Evolutionary conservation across 345 rosid genomes (phyloP).

Genomic region (Durio zibethinus): DNA sequence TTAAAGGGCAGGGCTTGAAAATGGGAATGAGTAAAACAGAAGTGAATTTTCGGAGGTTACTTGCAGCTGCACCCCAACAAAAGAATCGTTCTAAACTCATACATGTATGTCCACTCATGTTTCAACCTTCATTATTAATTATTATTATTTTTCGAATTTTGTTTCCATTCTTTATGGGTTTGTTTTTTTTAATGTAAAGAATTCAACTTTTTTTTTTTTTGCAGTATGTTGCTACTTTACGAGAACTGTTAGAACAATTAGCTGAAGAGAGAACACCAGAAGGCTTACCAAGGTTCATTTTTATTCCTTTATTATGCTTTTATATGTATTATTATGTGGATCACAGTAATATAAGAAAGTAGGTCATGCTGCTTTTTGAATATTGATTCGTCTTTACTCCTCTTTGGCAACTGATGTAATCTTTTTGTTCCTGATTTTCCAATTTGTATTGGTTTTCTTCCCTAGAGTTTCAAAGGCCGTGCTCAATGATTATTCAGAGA

Average conservation of each 20-base stretch:
- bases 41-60: conserved; percentile 69
- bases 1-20: neutral
- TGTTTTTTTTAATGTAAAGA: neutral
- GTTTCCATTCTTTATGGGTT: neutral
- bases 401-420: neutral
- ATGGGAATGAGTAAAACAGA: conserved; percentile 83
- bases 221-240: conserved; percentile 83
- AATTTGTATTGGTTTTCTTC: conserved; percentile 17
- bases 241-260: conserved; percentile 37
- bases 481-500: conserved; percentile 74
- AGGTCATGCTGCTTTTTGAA: neutral
- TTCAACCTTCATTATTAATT: neutral
- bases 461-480: conserved; percentile 65
- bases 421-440: neutral
- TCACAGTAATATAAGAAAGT: neutral
- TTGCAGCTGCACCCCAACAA: conserved; percentile 68
- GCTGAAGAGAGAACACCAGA: neutral
- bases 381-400: neutral
- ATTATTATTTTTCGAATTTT: neutral
- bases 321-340: conserved; percentile 7
- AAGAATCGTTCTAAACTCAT: conserved; percentile 72
- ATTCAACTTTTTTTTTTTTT: neutral
- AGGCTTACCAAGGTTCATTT: neutral
- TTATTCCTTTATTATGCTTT: neutral
- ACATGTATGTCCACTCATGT: conserved; percentile 40